Evolutionary conservation across 1,284 basidiomycete genomes (phyloP).

Genomic region (Erythrobasidium hasegawianum): DNA sequence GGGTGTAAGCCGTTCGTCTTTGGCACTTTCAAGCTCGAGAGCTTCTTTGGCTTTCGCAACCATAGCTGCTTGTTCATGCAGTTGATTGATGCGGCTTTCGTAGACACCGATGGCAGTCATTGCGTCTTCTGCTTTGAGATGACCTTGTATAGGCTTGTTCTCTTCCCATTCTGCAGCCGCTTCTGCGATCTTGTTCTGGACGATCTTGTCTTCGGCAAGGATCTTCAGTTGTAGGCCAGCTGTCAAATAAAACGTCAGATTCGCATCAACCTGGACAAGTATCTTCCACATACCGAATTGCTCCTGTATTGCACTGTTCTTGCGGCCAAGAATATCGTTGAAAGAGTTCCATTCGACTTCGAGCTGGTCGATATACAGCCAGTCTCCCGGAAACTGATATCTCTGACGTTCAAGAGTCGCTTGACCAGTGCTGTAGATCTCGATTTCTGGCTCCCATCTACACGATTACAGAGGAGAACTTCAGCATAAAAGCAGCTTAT

Average conservation of each 20-base stretch:
- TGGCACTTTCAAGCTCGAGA: conserved; percentile 82
- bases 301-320: conserved; percentile 97
- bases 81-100: conserved; percentile 79
- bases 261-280: not conserved
- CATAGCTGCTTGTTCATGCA: conserved; percentile 89
- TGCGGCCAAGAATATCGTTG: conserved; percentile 94
- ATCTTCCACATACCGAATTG: conserved; percentile 65
- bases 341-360: conserved; percentile 97
- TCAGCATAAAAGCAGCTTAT: not conserved
- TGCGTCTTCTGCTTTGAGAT: conserved; percentile 88
- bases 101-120: conserved; percentile 93
- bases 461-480: not conserved
- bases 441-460: conserved; percentile 89
- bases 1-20: conserved; percentile 85
- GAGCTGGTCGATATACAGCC: conserved; percentile 97
- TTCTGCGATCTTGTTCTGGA: conserved; percentile 87
- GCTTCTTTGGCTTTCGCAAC: conserved; percentile 95
- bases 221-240: conserved; percentile 96
- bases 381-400: conserved; percentile 93
- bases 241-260: conserved; percentile 46
- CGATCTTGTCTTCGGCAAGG: conserved; percentile 97
- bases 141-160: conserved; percentile 91
- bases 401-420: conserved; percentile 95
- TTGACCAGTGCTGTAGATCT: conserved; percentile 87
- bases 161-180: conserved; percentile 91